Evolutionary conservation across 768 basidiomycete genomes (phyloP).

Genomic region (Dentipellis sp.): DNA sequence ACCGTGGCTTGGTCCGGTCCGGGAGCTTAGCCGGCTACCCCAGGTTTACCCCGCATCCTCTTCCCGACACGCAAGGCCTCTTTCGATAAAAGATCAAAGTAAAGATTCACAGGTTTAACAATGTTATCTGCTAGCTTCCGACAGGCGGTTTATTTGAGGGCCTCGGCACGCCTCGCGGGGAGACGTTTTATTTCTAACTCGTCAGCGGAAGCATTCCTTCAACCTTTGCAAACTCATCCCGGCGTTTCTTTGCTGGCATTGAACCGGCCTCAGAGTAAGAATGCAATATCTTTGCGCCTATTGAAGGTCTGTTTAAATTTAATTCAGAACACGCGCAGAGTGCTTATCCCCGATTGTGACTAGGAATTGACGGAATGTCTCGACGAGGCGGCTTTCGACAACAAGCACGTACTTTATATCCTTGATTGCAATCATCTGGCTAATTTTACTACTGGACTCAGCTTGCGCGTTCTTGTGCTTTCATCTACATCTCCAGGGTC

Average conservation of each 20-base stretch:
- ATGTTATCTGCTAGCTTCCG: background rate
- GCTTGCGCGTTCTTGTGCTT: conserved; percentile 75
- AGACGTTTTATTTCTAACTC: background rate
- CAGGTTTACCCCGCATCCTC: too few species aligned
- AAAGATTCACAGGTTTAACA: too few species aligned
- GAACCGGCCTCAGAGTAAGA: conserved; percentile 76
- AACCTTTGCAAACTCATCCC: conserved; percentile 42
- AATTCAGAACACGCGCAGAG: background rate
- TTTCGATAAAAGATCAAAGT: too few species aligned
- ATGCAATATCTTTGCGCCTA: conserved; percentile 73
- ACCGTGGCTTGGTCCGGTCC: conserved; percentile 23
- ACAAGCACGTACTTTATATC: conserved; percentile 42
- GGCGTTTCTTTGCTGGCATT: conserved; percentile 71
- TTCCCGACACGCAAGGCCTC: too few species aligned
- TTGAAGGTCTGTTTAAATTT: conserved; percentile 38
- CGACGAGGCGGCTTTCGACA: conserved; percentile 19
- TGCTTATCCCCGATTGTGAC: conserved; percentile 1
- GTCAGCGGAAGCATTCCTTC: conserved; percentile 10
- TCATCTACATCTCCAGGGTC: conserved; percentile 67
- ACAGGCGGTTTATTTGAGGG: background rate
- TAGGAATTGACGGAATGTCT: background rate
- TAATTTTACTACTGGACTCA: conserved; percentile 16
- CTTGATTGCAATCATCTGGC: background rate
- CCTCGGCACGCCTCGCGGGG: background rate
- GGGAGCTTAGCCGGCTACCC: background rate